These are phyloP conservation scores for Trichoderma sp. DNA, from an alignment of 2,329 filamentous ascomycete genomes.

Conservation along the genomic window DNA sequence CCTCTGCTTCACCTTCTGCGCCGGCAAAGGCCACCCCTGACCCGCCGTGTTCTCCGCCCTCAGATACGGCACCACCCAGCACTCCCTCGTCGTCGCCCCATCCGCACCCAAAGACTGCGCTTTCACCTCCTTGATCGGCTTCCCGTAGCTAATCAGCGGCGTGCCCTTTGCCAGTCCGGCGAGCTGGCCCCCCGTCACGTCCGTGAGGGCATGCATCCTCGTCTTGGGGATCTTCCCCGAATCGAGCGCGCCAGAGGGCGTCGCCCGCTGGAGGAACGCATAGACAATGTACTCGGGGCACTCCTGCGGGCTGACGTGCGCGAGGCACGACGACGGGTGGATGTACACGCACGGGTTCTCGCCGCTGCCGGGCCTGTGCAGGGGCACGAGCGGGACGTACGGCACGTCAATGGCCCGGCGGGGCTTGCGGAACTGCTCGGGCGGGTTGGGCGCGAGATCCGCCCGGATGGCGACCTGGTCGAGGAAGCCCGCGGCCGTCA, in stretches of 20 bases:
- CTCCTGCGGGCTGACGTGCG: slow-evolving; percentile 67
- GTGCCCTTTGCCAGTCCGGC: slow-evolving; percentile 81
- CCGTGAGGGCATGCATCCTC: slow-evolving; percentile 84
- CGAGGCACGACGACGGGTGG: slow-evolving; percentile 81
- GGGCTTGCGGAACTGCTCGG: slow-evolving; percentile 68
- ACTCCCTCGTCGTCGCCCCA: slow-evolving; percentile 61
- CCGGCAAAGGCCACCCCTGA: slow-evolving; percentile 80
- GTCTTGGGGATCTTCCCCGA: slow-evolving; percentile 67
- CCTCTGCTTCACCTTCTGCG: slow-evolving; percentile 80
- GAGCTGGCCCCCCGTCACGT: slow-evolving; percentile 74
- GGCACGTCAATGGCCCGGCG: slow-evolving; percentile 88
- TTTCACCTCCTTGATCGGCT: slow-evolving; percentile 83
- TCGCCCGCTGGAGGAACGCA: slow-evolving; percentile 74
- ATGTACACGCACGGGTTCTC: slow-evolving; percentile 76
- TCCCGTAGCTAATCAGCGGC: slow-evolving; percentile 79
- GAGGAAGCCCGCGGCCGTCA: slow-evolving; percentile 88
- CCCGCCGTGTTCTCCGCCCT: slow-evolving; percentile 67
- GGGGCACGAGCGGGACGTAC: slow-evolving; percentile 81
- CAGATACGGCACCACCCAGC: slow-evolving; percentile 80
- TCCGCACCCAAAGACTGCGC: slow-evolving; percentile 42
- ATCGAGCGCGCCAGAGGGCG: slow-evolving; percentile 50
- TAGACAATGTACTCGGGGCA: slow-evolving; percentile 90
- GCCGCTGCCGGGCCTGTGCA: slow-evolving; percentile 50
- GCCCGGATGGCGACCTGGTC: slow-evolving; percentile 92
- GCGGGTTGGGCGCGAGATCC: slow-evolving; percentile 76